Evolutionary conservation across 2,329 filamentous ascomycete genomes (phyloP), one percentile per base, ranked within the genome.

Genomic region (Trichoderma asperellum): DNA sequence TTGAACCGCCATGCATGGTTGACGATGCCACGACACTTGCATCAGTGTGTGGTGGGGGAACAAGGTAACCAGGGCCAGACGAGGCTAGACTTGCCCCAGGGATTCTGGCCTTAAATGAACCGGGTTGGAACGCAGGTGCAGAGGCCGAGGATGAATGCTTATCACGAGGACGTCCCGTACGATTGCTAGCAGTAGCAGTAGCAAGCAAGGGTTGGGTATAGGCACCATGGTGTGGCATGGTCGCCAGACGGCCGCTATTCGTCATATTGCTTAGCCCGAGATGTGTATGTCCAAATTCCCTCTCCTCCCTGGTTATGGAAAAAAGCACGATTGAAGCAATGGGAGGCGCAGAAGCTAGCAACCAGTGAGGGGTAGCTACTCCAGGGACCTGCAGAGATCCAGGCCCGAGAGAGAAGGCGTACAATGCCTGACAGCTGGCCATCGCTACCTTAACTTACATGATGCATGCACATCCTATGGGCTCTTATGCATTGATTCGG

Each of bases 1-100:
- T 76, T 78, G 75, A 78, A 77, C 76, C 76, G 76, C 73, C 69
- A 70, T 78, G 76, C 76, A 77, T 76, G 69, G 71, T 64, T 70
- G 73, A 70, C 74, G 73, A 76, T 76, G 74, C 72, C 72, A 73
- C 72, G 57, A 68, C 63, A 47, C 57, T 57, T 70, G 56, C 60
- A 40, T 64, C 68, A 29, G 52, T 37, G 52, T 32, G 55, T 47
- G 57, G 63, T 70, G 68, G 68, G 57, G 68, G 58, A 58, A 24
- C 57, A 27, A 35, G 63, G 68, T 40, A 43, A 53, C 56, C 27
- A 57, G 63, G 40, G 49, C 55, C 40, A 52, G 55, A 43, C 61
- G 47, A 21, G 62, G 68, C 56, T 59, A 64, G 68, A 47, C 68
- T 55, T 29, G 21, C 29, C 52, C 52, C 52, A 55, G 52, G 52